These are phyloP conservation scores for Macrolepiota fuliginosa DNA, from an alignment of 768 basidiomycete genomes.

Conservation along the genomic window DNA sequence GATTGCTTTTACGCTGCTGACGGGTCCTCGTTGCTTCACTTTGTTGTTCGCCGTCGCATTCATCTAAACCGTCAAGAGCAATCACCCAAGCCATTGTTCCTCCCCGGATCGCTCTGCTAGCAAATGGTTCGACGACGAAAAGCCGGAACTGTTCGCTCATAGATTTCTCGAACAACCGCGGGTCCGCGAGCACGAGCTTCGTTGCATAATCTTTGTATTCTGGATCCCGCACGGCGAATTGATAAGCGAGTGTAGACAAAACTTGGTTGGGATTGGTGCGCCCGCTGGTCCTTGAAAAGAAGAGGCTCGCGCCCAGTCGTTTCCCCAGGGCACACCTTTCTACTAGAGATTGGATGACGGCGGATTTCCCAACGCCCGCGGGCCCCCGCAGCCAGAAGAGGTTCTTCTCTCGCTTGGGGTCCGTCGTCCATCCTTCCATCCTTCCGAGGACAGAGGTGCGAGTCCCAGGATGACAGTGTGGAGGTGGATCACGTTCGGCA, in stretches of 20 bases:
- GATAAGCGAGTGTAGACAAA: constrained; percentile 21
- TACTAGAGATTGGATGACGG: constrained; percentile 29
- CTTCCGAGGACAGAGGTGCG: constrained; percentile 14
- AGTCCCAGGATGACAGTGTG: constrained; percentile 20
- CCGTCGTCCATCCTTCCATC: constrained; percentile 12
- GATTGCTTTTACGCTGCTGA: too few relatives aligned
- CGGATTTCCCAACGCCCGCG: constrained; percentile 26
- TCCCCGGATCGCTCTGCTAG: neutral
- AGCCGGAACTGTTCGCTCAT: constrained; percentile 12
- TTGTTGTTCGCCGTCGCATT: constrained; percentile 15
- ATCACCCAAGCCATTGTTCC: constrained; percentile 3
- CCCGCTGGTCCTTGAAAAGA: constrained; percentile 17
- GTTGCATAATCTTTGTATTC: constrained; percentile 2
- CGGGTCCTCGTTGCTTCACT: too few relatives aligned
- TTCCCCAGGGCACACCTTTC: constrained; percentile 7
- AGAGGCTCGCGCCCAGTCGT: constrained; percentile 17
- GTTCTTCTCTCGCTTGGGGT: neutral
- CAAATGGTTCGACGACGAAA: constrained; percentile 16
- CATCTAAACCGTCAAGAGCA: constrained; percentile 27
- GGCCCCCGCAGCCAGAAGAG: constrained; percentile 22
- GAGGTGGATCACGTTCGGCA: constrained; percentile 15
- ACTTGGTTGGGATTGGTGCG: constrained; percentile 9
- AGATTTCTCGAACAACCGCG: constrained; percentile 9
- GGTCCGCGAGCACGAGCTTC: constrained; percentile 6
- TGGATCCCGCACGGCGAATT: constrained; percentile 16